Evolutionary conservation across 805 yeast genomes (phyloP).

Genomic region (Candida chilensis): DNA sequence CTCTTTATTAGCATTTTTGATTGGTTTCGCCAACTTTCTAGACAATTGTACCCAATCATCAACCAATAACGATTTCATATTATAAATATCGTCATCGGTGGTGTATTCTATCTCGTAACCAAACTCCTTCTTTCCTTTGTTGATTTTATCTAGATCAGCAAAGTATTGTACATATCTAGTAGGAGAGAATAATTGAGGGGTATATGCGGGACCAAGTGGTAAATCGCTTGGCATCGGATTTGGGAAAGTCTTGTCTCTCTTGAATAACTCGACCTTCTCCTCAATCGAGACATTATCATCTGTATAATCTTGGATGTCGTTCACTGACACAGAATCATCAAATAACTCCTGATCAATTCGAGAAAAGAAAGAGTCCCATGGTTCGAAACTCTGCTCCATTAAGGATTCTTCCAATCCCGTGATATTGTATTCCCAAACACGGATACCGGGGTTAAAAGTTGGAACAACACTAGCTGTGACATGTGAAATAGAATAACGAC

Average conservation of each 20-base stretch:
- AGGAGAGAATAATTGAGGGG: constrained; percentile 66
- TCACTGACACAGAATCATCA: constrained; percentile 19
- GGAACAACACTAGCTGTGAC: constrained; percentile 73
- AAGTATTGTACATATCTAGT: constrained; percentile 64
- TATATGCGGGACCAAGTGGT: constrained; percentile 70
- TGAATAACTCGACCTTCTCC: constrained; percentile 5
- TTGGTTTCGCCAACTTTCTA: constrained; percentile 38
- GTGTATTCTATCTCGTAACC: constrained; percentile 58
- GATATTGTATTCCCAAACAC: constrained; percentile 83
- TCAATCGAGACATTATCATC: constrained; percentile 6
- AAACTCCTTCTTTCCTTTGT: constrained; percentile 36
- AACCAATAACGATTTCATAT: constrained; percentile 47
- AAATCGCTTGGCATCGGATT: constrained; percentile 42
- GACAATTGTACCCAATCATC: constrained; percentile 55
- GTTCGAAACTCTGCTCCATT: constrained; percentile 13
- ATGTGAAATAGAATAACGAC: constrained; percentile 62
- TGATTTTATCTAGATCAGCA: constrained; percentile 48
- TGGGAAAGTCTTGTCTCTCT: constrained; percentile 54
- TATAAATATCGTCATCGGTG: constrained; percentile 52
- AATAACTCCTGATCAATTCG: constrained; percentile 29
- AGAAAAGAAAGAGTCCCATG: constrained; percentile 55
- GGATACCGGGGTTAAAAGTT: constrained; percentile 73
- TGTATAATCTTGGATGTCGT: too few relatives aligned
- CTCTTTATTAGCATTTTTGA: constrained; percentile 5
- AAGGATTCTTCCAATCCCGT: constrained; percentile 32